Evolutionary conservation across 2,329 filamentous ascomycete species (phyloP).

Genomic region (Eurotiales sp.): DNA sequence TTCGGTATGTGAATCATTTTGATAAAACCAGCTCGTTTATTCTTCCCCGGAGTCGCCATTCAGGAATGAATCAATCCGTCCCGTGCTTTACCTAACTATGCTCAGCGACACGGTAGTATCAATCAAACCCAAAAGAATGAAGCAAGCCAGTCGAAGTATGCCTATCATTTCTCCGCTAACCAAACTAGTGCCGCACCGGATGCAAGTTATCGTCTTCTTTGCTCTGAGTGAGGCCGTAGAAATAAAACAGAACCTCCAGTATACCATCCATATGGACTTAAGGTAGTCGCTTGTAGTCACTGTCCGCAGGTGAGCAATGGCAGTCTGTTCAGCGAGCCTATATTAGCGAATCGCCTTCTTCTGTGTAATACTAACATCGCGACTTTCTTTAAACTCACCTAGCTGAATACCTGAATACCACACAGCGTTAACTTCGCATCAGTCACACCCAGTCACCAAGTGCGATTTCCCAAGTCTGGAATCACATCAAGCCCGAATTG

Average conservation of each 20-base stretch:
- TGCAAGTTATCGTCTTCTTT: no score
- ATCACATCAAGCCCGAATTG: no score
- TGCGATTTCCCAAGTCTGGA: neutral
- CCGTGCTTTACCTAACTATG: neutral
- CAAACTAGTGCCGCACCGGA: no score
- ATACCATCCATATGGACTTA: neutral
- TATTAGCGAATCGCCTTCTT: neutral
- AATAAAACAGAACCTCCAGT: no score
- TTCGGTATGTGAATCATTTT: slow-evolving; percentile 1
- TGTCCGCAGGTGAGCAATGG: no score
- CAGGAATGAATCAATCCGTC: no score
- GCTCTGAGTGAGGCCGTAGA: no score
- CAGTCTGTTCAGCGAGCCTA: neutral
- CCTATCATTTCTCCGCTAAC: neutral
- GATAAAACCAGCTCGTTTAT: neutral
- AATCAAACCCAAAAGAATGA: neutral
- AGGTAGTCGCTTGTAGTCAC: no score
- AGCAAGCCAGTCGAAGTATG: neutral
- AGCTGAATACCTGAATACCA: neutral
- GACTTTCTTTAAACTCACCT: neutral
- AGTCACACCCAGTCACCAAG: neutral
- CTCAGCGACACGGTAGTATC: neutral
- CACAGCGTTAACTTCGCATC: no score
- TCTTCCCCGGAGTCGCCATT: neutral
- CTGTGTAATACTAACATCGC: neutral